These are phyloP conservation scores for Boletus sp. DNA, from an alignment of 768 basidiomycete species.

Conservation along the genomic window DNA sequence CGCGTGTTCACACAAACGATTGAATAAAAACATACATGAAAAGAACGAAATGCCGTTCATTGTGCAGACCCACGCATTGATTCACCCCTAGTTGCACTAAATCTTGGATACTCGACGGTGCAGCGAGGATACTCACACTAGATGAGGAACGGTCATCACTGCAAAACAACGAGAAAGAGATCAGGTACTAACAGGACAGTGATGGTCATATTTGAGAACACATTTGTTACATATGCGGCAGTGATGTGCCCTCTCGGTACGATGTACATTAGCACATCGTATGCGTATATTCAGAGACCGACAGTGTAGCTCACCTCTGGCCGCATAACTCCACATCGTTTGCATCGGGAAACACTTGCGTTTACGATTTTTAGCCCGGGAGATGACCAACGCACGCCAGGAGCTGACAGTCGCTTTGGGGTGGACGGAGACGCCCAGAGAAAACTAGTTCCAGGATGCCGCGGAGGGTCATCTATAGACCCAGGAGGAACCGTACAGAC, in stretches of 20 bases:
- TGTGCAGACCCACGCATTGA: conserved; percentile 94
- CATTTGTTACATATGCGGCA: conserved; percentile 90
- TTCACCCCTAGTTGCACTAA: conserved; percentile 70
- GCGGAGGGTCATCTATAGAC: conserved; percentile 60
- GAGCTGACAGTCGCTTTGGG: conserved; percentile 19
- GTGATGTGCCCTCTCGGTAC: conserved; percentile 80
- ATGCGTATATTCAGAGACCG: neutral
- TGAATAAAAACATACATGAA: conserved; percentile 66
- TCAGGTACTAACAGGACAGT: conserved; percentile 71
- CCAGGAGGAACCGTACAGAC: conserved; percentile 81
- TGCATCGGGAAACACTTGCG: conserved; percentile 58
- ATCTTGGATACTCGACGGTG: neutral
- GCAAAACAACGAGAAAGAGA: neutral
- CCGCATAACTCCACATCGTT: conserved; percentile 62
- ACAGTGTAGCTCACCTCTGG: conserved; percentile 63
- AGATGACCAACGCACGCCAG: conserved; percentile 50
- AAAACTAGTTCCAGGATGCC: conserved; percentile 37
- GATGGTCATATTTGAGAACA: conserved; percentile 87
- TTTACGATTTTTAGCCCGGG: conserved; percentile 46
- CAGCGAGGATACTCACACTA: conserved; percentile 37
- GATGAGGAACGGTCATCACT: neutral
- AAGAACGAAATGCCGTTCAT: conserved; percentile 92
- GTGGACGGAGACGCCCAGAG: conserved; percentile 52
- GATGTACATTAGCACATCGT: conserved; percentile 11
- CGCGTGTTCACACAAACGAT: neutral